phyloP scores from a whole-genome alignment of 2,329 filamentous ascomycete species.

The Corynespora cassiicola region DNA sequence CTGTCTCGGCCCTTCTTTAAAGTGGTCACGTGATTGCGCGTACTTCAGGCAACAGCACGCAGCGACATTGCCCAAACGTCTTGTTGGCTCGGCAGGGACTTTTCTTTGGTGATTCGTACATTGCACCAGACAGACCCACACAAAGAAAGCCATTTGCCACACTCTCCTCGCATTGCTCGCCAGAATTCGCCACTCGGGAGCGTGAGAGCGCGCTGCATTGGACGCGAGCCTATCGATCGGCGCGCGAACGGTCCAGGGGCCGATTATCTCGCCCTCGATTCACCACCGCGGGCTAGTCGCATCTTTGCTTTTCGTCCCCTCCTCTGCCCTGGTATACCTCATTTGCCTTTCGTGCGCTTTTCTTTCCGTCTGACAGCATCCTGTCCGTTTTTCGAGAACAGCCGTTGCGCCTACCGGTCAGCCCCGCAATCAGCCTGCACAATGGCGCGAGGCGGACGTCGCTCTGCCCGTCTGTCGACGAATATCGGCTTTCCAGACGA shows the following conservation, averaged over 20 bases:
- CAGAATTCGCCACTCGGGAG: constrained; percentile 33
- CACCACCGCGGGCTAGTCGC: constrained; percentile 17
- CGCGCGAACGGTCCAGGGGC: constrained; percentile 21
- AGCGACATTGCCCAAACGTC: constrained; percentile 3
- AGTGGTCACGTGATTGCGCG: constrained; percentile 17
- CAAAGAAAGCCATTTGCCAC: constrained; percentile 4
- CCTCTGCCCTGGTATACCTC: constrained; percentile 6
- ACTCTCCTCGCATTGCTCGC: constrained; percentile 6
- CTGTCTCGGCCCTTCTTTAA: constrained; percentile 15
- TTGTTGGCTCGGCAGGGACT: not conserved
- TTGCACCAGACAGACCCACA: constrained; percentile 2
- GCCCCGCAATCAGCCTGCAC: constrained; percentile 5
- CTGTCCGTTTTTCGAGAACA: not conserved
- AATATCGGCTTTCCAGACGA: not conserved
- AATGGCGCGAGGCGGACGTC: constrained; percentile 2
- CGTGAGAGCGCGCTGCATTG: constrained; percentile 32
- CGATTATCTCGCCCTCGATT: constrained; percentile 24
- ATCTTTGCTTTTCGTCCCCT: constrained; percentile 10
- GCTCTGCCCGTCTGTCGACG: not conserved
- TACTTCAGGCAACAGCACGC: constrained; percentile 2
- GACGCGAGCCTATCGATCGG: constrained; percentile 28
- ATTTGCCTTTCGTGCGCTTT: not conserved
- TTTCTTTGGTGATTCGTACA: constrained; percentile 7
- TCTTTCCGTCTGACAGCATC: constrained; percentile 1
- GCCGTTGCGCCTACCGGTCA: constrained; percentile 1